A percentile compares a stretch with the other conserved stretches of the same genome.
phyloP scores from a whole-genome alignment of 208 protist genomes.

The Leishmania lainsoni region DNA sequence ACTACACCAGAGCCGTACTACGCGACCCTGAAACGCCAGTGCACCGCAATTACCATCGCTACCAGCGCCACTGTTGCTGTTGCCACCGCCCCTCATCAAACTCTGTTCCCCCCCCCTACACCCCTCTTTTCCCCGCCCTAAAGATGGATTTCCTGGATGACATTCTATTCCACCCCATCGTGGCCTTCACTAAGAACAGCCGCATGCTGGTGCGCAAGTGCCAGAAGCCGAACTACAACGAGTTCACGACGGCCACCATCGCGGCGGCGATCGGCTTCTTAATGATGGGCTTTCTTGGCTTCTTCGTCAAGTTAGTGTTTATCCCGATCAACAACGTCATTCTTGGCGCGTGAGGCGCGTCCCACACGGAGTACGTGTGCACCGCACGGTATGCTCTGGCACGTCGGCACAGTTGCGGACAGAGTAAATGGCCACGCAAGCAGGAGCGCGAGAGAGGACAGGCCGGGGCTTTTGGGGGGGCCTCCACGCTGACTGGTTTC shows the following conservation, averaged over 20 bases:
- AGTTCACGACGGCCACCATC: conserved; percentile 89
- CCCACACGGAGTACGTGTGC: background rate
- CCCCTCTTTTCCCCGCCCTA: conserved; percentile 1
- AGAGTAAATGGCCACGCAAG: background rate
- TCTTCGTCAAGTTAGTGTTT: conserved; percentile 96
- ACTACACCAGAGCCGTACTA: background rate
- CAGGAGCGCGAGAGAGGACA: background rate
- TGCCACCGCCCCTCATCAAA: background rate
- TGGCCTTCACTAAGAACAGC: conserved; percentile 85
- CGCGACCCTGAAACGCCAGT: background rate
- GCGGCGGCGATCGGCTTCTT: conserved; percentile 92
- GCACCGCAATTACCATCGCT: background rate
- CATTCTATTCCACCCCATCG: conserved; percentile 72
- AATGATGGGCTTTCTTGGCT: conserved; percentile 95
- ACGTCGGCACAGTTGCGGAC: background rate
- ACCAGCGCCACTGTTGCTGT: background rate
- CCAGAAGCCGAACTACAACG: conserved; percentile 93
- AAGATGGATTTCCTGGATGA: conserved; percentile 89
- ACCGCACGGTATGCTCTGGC: background rate
- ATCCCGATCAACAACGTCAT: conserved; percentile 97
- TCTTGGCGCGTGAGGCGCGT: conserved; percentile 54
- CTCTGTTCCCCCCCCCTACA: background rate
- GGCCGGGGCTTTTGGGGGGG: background rate
- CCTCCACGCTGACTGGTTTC: background rate
- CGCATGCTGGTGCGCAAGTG: conserved; percentile 91